A percentile compares a stretch with the other conserved stretches of the same genome.
phyloP scores from a whole-genome alignment of 441 rosid genomes.

The Bocquillonia castaneifolia region DNA sequence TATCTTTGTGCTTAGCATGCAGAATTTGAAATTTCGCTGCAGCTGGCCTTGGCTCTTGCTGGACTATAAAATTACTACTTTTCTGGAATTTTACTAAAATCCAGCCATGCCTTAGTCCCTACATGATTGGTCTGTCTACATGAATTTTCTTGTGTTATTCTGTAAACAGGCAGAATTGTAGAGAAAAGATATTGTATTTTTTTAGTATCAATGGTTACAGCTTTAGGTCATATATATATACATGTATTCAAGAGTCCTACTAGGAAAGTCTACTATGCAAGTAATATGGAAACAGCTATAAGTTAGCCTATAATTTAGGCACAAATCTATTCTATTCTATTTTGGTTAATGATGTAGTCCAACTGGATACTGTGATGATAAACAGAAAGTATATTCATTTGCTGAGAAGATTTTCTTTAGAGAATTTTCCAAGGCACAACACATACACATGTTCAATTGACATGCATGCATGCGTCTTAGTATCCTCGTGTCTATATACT shows the following conservation, averaged over 20 bases:
- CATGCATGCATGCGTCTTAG: not conserved
- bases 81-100: not conserved
- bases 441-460: not conserved
- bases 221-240: too few relatives aligned
- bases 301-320: too few relatives aligned
- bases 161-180: too few relatives aligned
- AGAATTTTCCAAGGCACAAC: not conserved
- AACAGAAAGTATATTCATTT: not conserved
- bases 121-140: not conserved
- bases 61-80: not conserved
- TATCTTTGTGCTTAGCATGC: not conserved
- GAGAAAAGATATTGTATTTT: too few relatives aligned
- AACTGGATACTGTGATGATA: not conserved
- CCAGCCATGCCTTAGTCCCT: not conserved
- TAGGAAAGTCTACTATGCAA: too few relatives aligned
- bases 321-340: not conserved
- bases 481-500: not conserved
- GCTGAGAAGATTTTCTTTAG: slow-evolving; percentile 1
- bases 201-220: too few relatives aligned
- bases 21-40: too few relatives aligned
- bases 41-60: not conserved
- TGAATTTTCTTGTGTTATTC: not conserved
- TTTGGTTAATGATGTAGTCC: not conserved
- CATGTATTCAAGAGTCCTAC: too few relatives aligned
- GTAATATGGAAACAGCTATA: too few relatives aligned